phyloP scores from a whole-genome alignment of 257 asterid species.

The Rehmannia glutinosa region DNA sequence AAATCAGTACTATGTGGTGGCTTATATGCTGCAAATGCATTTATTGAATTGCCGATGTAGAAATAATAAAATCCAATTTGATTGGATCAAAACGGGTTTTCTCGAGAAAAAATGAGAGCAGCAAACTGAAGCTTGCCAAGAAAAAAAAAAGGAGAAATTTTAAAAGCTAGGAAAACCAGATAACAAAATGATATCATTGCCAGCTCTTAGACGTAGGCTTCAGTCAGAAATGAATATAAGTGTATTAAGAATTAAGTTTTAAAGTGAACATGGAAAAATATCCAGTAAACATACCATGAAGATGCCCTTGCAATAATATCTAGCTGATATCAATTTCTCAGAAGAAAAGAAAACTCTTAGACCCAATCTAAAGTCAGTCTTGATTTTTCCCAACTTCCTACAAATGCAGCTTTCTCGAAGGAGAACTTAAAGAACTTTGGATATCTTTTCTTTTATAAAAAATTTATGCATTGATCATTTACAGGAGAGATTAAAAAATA shows the following conservation, averaged over 20 bases:
- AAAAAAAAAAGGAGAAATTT: neutral
- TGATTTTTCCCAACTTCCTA: neutral
- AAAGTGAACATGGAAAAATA: neutral
- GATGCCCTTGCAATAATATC: neutral
- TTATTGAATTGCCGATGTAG: too few relatives aligned
- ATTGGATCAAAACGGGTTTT: too few relatives aligned
- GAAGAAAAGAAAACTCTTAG: neutral
- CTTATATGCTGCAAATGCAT: neutral
- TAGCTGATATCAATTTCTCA: neutral
- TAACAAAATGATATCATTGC: slow-evolving; percentile 1
- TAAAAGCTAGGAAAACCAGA: neutral
- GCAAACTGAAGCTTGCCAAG: slow-evolving; percentile 1
- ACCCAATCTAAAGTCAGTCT: neutral
- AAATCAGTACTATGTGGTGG: slow-evolving; percentile 3
- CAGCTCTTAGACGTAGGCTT: neutral
- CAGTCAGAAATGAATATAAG: neutral
- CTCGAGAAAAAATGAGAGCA: slow-evolving; percentile 5
- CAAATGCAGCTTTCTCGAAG: neutral
- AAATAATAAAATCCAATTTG: too few relatives aligned
- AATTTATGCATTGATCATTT: neutral
- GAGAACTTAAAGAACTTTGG: neutral
- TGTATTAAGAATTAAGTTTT: neutral
- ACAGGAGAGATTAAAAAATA: neutral
- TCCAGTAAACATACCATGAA: neutral
- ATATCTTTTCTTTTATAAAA: neutral